Evolutionary conservation across 805 yeast genomes (phyloP).

Genomic region (Kodamaea lidongshanica): DNA sequence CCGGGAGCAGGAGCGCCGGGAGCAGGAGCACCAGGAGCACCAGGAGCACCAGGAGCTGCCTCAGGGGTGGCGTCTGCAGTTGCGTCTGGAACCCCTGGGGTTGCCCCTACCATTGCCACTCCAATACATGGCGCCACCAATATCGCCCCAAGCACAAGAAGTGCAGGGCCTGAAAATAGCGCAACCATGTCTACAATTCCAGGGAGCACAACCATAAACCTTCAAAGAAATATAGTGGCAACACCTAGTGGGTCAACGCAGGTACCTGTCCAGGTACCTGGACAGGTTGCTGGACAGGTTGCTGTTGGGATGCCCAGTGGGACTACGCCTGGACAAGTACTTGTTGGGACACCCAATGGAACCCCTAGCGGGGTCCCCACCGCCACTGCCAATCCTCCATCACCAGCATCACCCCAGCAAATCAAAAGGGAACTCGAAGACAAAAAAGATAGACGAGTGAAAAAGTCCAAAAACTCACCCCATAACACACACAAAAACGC

Average conservation of each 20-base stretch:
- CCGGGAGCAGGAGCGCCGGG: constrained; percentile 3
- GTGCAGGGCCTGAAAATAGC: constrained; percentile 12
- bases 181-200: too few species aligned
- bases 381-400: constrained; percentile 2
- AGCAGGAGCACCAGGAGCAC: background rate
- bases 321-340: too few species aligned
- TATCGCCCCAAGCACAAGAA: constrained; percentile 11
- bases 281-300: too few species aligned
- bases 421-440: constrained; percentile 36
- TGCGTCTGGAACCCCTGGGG: constrained; percentile 2
- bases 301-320: too few species aligned
- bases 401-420: constrained; percentile 1
- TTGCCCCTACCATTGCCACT: constrained; percentile 8
- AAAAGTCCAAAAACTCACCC: constrained; percentile 23
- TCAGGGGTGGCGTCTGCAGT: constrained; percentile 14
- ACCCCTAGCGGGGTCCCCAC: too few species aligned
- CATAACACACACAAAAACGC: too few species aligned
- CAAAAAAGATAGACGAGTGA: constrained; percentile 24
- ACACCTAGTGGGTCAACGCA: too few species aligned
- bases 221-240: too few species aligned
- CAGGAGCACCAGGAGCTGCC: constrained; percentile 4
- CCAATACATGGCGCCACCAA: constrained; percentile 11
- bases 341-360: constrained; percentile 9
- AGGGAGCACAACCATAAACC: too few species aligned
- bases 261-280: too few species aligned